These are phyloP conservation scores for Paecilomyces formosus DNA, from an alignment of 2,329 filamentous ascomycete genomes.

Conservation along the genomic window DNA sequence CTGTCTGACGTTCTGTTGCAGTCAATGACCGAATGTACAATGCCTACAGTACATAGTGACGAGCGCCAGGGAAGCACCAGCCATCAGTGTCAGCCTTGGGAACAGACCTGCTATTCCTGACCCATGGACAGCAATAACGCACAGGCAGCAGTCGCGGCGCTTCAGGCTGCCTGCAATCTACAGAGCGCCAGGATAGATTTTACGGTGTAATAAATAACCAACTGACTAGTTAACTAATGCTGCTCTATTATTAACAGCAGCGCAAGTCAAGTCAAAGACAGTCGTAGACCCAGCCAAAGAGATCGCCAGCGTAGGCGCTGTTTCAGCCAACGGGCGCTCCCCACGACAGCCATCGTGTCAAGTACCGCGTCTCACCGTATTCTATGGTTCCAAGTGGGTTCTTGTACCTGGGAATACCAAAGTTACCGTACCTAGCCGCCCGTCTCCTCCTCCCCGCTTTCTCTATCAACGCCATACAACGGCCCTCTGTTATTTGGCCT, in stretches of 20 bases:
- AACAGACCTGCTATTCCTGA: neutral
- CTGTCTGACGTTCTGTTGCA: neutral
- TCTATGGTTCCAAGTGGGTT: neutral
- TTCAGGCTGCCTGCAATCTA: neutral
- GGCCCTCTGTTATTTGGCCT: neutral
- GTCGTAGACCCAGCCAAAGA: neutral
- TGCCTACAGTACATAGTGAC: neutral
- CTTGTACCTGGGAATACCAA: neutral
- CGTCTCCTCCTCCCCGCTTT: slow-evolving; percentile 3
- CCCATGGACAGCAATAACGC: neutral
- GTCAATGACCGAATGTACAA: neutral
- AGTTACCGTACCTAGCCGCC: neutral
- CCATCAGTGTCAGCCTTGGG: neutral
- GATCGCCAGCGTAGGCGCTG: neutral
- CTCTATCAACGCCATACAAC: neutral
- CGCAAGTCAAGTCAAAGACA: neutral
- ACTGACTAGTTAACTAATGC: neutral
- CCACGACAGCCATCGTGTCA: neutral
- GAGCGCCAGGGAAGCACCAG: neutral
- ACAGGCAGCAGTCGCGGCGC: neutral
- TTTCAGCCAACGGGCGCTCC: neutral
- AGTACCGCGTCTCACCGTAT: neutral
- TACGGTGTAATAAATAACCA: neutral
- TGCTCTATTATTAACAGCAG: neutral
- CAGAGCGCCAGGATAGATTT: neutral